These are phyloP conservation scores for Pestalotiopsis sp. DNA, from an alignment of 2,329 filamentous ascomycete genomes.

Conservation along the genomic window DNA sequence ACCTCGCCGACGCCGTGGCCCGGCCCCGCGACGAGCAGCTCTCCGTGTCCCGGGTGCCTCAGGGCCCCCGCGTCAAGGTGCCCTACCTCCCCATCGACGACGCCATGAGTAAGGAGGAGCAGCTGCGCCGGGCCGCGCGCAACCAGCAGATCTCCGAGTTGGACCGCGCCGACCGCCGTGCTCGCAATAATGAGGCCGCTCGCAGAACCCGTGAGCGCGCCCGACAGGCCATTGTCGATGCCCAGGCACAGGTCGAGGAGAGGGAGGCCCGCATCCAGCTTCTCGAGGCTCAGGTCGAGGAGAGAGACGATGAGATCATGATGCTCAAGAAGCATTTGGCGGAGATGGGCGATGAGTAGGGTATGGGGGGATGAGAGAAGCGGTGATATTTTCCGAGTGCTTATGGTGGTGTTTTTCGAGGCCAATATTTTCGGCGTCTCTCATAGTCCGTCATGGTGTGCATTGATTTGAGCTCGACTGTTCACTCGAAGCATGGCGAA, in stretches of 20 bases:
- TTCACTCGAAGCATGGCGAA: too few relatives aligned
- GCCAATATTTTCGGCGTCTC: too few relatives aligned
- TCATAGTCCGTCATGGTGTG: too few relatives aligned
- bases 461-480: too few relatives aligned
- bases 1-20: not conserved
- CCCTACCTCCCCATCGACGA: conserved; percentile 3
- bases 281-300: not conserved
- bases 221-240: not conserved
- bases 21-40: conserved; percentile 6
- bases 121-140: not conserved
- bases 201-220: not conserved
- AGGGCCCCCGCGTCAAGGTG: not conserved
- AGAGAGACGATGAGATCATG: not conserved
- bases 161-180: not conserved
- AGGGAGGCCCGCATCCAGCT: not conserved
- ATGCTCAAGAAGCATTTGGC: not conserved
- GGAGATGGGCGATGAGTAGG: not conserved
- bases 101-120: conserved; percentile 3
- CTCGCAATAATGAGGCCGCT: conserved; percentile 4
- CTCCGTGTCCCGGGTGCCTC: not conserved
- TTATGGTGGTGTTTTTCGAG: too few relatives aligned
- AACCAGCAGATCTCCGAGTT: conserved; percentile 11
- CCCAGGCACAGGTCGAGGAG: not conserved
- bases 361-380: too few relatives aligned
- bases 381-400: too few relatives aligned